Evolutionary conservation across 192 early-diverging fungal species (phyloP).

Genomic region (Coemansia sp.): DNA sequence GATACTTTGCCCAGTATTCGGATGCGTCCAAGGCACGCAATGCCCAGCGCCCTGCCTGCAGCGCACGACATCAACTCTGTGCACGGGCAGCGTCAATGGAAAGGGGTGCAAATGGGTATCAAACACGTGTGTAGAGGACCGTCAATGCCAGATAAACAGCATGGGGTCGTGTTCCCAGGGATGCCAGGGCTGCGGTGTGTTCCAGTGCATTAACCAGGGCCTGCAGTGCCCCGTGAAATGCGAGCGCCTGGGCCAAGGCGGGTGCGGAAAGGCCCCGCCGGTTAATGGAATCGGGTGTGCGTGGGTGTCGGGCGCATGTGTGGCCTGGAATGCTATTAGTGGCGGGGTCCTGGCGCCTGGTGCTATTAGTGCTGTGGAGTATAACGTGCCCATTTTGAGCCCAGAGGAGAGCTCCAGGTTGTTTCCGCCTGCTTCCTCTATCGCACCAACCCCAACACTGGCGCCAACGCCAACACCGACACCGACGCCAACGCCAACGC

Average conservation of each 20-base stretch:
- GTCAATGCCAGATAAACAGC: constrained; percentile 15
- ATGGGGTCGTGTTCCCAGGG: constrained; percentile 24
- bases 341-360: constrained; percentile 9
- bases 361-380: constrained; percentile 2
- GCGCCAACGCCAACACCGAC: no score
- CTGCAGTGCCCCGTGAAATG: constrained; percentile 33
- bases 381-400: constrained; percentile 8
- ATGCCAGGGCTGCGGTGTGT: constrained; percentile 30
- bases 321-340: constrained; percentile 22
- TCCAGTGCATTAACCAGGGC: constrained; percentile 32
- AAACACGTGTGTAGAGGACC: constrained; percentile 32
- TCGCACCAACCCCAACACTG: no score
- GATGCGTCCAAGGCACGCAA: constrained; percentile 28
- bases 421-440: not conserved
- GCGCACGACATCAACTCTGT: not conserved
- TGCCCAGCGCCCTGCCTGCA: not conserved
- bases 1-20: constrained; percentile 29
- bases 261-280: constrained; percentile 15
- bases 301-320: constrained; percentile 26
- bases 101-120: constrained; percentile 32
- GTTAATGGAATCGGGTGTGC: constrained; percentile 32
- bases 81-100: constrained; percentile 37
- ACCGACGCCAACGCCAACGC: not conserved
- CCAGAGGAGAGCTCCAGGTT: not conserved
- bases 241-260: not conserved